Conservation (phyloP, 2,329 filamentous ascomycete genomes). For the Westerdykella sp. region DNA sequence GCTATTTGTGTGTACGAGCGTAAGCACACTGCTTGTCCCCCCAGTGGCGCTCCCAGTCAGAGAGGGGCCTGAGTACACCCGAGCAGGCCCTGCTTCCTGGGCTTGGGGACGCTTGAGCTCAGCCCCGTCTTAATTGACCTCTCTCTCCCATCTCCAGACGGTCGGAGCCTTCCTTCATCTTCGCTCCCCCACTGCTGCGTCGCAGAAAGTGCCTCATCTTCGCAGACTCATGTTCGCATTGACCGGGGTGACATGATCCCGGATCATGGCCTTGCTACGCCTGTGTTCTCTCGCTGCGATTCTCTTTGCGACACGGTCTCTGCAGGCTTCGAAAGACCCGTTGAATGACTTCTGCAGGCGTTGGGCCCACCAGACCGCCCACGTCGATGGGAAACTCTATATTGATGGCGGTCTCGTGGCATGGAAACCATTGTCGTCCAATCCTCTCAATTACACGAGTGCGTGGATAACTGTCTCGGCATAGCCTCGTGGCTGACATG, state of each 20-base stretch:
- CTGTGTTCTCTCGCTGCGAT: conserved; percentile 21
- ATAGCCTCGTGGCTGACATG: conserved; percentile 9
- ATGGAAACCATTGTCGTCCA: conserved; percentile 47
- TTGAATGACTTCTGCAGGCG: conserved; percentile 47
- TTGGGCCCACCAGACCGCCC: conserved; percentile 54
- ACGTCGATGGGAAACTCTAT: conserved; percentile 55
- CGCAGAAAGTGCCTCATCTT: conserved; percentile 8
- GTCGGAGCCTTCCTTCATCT: conserved; percentile 2
- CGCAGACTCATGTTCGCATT: conserved; percentile 14
- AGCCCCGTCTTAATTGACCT: conserved; percentile 23
- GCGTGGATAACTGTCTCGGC: conserved; percentile 20
- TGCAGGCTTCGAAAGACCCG: conserved; percentile 40
- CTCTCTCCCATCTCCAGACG: conserved; percentile 11
- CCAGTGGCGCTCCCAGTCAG: conserved; percentile 16
- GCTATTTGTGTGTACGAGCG: conserved; percentile 20
- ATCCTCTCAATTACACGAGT: conserved; percentile 53
- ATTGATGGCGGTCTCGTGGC: conserved; percentile 57
- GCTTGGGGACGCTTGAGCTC: conserved; percentile 12
- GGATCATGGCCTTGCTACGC: conserved; percentile 27
- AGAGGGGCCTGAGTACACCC: conserved; percentile 5
- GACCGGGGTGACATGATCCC: conserved; percentile 19
- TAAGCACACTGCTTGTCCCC: conserved; percentile 12
- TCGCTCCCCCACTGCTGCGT: conserved; percentile 2
- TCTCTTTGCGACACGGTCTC: conserved; percentile 21
- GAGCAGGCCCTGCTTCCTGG: conserved; percentile 13